These are phyloP conservation scores for Lanmaoa pseudosensibilis DNA, from an alignment of 768 basidiomycete genomes.

Conservation along the genomic window DNA sequence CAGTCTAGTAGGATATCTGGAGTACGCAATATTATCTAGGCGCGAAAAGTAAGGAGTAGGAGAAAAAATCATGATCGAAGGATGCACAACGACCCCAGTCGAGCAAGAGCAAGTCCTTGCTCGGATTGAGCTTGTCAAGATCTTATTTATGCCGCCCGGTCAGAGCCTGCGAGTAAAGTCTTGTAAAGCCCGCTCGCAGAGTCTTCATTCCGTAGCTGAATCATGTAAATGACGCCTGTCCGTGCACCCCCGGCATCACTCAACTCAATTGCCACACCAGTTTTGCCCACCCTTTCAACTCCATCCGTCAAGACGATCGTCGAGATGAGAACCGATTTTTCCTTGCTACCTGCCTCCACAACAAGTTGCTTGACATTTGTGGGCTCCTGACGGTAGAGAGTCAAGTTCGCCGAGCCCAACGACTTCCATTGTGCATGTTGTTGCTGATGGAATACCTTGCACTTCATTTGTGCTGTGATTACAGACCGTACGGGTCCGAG, in stretches of 20 bases:
- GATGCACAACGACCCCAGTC: neutral
- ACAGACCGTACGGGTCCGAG: conserved; percentile 72
- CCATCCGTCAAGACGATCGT: conserved; percentile 96
- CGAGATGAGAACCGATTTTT: conserved; percentile 80
- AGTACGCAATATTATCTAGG: conserved; percentile 1
- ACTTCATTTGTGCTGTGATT: conserved; percentile 91
- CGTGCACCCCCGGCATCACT: conserved; percentile 82
- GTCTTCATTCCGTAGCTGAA: conserved; percentile 88
- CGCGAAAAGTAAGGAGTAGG: neutral
- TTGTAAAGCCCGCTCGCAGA: conserved; percentile 84
- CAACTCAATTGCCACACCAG: conserved; percentile 94
- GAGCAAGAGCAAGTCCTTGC: neutral
- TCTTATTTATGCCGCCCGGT: conserved; percentile 47
- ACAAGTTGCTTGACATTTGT: conserved; percentile 95
- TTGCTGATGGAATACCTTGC: conserved; percentile 96
- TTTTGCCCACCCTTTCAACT: conserved; percentile 98
- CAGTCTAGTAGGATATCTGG: conserved; percentile 13
- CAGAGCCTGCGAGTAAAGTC: conserved; percentile 83
- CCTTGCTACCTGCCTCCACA: conserved; percentile 80
- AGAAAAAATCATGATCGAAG: neutral
- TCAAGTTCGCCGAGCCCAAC: conserved; percentile 82
- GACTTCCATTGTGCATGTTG: conserved; percentile 98
- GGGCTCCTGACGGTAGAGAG: conserved; percentile 81
- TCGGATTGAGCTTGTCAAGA: neutral
- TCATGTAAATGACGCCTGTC: conserved; percentile 96